phyloP scores from a whole-genome alignment of 1,284 basidiomycete species.

The Golubevia sp. region DNA sequence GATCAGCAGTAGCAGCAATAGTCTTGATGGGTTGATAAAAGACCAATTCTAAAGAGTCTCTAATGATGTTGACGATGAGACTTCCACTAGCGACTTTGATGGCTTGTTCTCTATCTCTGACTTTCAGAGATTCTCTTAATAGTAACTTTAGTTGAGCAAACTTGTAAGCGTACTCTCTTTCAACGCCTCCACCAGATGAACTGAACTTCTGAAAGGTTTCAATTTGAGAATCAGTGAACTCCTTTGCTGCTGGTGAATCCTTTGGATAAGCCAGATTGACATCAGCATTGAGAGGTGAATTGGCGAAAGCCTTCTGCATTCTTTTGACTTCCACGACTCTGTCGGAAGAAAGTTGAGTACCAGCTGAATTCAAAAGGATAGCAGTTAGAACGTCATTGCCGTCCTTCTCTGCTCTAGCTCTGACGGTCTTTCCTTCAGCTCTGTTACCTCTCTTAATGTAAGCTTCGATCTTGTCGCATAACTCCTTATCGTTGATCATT shows the following conservation, averaged over 20 bases:
- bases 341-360: slow-evolving; percentile 23
- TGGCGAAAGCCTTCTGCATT: slow-evolving; percentile 44
- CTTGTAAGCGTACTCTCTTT: slow-evolving; percentile 40
- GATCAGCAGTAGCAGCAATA: slow-evolving; percentile 34
- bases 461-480: slow-evolving; percentile 46
- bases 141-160: slow-evolving; percentile 53
- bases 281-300: slow-evolving; percentile 44
- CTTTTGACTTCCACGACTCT: slow-evolving; percentile 12
- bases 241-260: neutral
- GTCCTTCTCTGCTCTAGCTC: slow-evolving; percentile 23
- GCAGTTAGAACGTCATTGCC: slow-evolving; percentile 54
- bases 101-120: slow-evolving; percentile 49
- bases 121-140: slow-evolving; percentile 45
- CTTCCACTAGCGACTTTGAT: slow-evolving; percentile 43
- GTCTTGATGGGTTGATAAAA: slow-evolving; percentile 44
- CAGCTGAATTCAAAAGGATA: slow-evolving; percentile 32
- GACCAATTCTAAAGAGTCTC: slow-evolving; percentile 46
- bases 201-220: neutral
- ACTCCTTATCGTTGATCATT: slow-evolving; percentile 39
- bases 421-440: slow-evolving; percentile 34
- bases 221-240: neutral
- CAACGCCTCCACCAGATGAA: no score
- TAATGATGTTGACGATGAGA: slow-evolving; percentile 46
- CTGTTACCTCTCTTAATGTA: slow-evolving; percentile 49
- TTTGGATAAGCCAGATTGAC: slow-evolving; percentile 41